Percentiles rank a stretch among this genome's conserved stretches.
Conservation (phyloP, 345 rosid species). For the Arabidopsis arenosa region DNA sequence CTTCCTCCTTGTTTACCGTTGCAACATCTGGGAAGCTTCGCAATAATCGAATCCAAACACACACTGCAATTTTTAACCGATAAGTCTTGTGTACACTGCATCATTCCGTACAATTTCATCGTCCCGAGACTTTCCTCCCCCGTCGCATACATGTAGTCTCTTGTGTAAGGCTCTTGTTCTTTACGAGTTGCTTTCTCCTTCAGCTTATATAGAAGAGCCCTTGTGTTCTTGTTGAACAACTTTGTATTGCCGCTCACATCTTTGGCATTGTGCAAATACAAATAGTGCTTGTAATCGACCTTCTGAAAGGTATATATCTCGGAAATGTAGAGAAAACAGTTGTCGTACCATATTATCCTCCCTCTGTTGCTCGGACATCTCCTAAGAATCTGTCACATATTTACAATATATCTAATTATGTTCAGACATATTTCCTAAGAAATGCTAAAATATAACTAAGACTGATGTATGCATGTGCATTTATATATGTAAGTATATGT, state of each 20-base stretch:
- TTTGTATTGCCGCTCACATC: slow-evolving; percentile 38
- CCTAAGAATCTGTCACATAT: slow-evolving; percentile 5
- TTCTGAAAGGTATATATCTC: background rate
- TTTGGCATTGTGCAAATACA: background rate
- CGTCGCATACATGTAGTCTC: background rate
- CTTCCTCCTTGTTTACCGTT: slow-evolving; percentile 61
- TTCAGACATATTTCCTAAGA: too few species aligned
- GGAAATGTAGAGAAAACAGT: background rate
- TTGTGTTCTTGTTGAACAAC: slow-evolving; percentile 38
- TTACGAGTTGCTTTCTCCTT: background rate
- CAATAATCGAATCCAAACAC: background rate
- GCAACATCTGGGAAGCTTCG: background rate
- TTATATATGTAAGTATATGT: background rate
- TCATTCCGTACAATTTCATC: slow-evolving; percentile 48
- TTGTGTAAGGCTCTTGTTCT: background rate
- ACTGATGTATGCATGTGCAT: too few species aligned
- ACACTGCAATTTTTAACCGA: background rate
- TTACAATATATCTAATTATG: background rate
- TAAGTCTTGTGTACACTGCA: slow-evolving; percentile 46
- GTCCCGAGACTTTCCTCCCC: background rate
- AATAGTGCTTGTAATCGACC: background rate
- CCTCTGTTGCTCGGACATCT: background rate
- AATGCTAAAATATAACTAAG: too few species aligned
- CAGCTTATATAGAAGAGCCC: background rate
- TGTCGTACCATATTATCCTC: slow-evolving; percentile 3